Evolutionary conservation across 805 yeast species (phyloP).

Genomic region (Metschnikowia drakensbergensis): DNA sequence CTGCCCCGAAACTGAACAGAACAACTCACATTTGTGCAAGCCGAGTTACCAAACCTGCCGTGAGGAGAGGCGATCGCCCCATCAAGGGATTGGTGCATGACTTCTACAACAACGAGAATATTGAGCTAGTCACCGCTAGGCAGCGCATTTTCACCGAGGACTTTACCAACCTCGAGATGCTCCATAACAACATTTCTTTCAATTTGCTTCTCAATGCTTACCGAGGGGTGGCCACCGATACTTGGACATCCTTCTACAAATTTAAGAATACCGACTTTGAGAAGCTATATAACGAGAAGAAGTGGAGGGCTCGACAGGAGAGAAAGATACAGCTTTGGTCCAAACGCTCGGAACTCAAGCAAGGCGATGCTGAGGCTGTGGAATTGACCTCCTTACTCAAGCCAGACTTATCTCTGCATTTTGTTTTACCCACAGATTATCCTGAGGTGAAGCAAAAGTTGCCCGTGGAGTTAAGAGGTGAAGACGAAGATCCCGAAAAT

Average conservation of each 20-base stretch:
- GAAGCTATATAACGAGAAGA: constrained; percentile 22
- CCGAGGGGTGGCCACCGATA: constrained; percentile 35
- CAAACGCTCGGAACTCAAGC: constrained; percentile 8
- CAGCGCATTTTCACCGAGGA: constrained; percentile 35
- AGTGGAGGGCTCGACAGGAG: constrained; percentile 9
- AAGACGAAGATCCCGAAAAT: constrained; percentile 13
- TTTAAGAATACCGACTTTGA: constrained; percentile 40
- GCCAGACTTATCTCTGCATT: constrained; percentile 21
- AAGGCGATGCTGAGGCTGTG: constrained; percentile 1
- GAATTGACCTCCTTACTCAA: constrained; percentile 14
- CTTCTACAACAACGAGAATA: constrained; percentile 27
- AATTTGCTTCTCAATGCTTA: constrained; percentile 38
- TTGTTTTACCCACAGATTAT: constrained; percentile 32
- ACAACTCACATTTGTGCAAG: constrained; percentile 22
- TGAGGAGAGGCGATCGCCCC: constrained; percentile 20
- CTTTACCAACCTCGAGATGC: constrained; percentile 38
- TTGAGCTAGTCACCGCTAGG: constrained; percentile 26
- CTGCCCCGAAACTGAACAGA: constrained; percentile 17
- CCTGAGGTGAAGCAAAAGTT: constrained; percentile 30
- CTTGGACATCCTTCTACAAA: constrained; percentile 38
- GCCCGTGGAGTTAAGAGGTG: constrained; percentile 33
- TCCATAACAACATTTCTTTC: constrained; percentile 41
- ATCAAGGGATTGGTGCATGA: constrained; percentile 40
- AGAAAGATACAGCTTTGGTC: constrained; percentile 15
- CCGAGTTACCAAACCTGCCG: constrained; percentile 17